Evolutionary conservation across 495 filamentous ascomycete species (phyloP).

Genomic region (Massariosphaeria phaeospora): DNA sequence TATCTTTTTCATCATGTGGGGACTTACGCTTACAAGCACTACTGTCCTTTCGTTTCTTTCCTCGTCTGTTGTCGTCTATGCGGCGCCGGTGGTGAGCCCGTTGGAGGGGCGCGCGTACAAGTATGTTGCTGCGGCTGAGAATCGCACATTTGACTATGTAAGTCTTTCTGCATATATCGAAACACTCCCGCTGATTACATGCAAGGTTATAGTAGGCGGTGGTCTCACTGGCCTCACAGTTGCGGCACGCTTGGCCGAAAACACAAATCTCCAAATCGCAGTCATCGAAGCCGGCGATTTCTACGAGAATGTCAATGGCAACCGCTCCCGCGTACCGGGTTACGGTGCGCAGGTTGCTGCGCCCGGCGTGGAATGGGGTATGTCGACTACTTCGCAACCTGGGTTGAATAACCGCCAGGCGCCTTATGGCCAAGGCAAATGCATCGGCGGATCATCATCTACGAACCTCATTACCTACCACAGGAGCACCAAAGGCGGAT

Average conservation of each 20-base stretch:
- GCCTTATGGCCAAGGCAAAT: constrained; percentile 36
- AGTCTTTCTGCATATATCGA: no score
- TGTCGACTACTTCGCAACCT: neutral
- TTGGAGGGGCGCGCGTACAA: no score
- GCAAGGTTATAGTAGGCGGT: no score
- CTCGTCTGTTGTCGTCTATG: no score
- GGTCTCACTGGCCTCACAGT: constrained; percentile 51
- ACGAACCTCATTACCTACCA: constrained; percentile 31
- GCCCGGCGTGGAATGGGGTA: constrained; percentile 11
- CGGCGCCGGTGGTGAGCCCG: no score
- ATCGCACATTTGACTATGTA: no score
- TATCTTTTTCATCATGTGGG: no score
- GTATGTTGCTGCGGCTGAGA: no score
- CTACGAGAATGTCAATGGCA: constrained; percentile 49
- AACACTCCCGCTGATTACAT: no score
- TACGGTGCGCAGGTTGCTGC: neutral
- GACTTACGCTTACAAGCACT: no score
- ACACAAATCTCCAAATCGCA: constrained; percentile 42
- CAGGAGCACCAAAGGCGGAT: constrained; percentile 41
- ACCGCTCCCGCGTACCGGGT: constrained; percentile 42
- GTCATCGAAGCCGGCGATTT: constrained; percentile 56
- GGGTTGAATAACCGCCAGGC: constrained; percentile 6
- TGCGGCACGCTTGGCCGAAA: constrained; percentile 47
- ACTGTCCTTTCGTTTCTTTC: no score
- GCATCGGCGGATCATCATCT: constrained; percentile 31